Conservation (phyloP, 257 asterid species). For the Fraxinus cuspidata region DNA sequence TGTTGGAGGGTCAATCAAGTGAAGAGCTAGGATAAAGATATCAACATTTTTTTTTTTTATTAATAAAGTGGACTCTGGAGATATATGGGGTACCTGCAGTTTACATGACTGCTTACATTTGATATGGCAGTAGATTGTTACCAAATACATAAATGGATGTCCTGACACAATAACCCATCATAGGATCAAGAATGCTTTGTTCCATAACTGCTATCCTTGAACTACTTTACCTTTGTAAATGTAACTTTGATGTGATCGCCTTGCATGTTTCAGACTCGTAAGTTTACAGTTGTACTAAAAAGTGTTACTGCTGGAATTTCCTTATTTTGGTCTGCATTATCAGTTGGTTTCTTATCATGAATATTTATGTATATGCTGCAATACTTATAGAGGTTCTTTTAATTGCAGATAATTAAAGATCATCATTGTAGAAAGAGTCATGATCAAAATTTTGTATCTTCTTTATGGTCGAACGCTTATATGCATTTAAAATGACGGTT, state of each 20-base stretch:
- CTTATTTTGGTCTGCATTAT: not conserved
- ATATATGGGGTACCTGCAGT: not conserved
- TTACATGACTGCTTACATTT: not conserved
- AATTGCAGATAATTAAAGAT: not conserved
- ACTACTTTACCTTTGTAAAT: not conserved
- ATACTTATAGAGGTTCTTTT: not conserved
- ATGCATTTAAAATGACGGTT: not conserved
- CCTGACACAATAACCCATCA: not conserved
- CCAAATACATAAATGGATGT: not conserved
- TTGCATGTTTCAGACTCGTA: not conserved
- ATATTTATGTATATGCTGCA: not conserved
- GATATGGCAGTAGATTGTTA: not conserved
- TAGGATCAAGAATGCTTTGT: not conserved
- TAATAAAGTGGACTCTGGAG: not conserved
- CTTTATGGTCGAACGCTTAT: not conserved
- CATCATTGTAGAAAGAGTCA: not conserved
- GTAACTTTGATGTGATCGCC: not conserved
- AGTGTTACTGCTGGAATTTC: not conserved
- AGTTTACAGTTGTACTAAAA: not conserved
- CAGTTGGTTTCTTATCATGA: not conserved
- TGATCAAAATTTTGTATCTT: not conserved
- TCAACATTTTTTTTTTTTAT: too few species aligned
- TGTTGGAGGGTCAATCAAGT: not conserved
- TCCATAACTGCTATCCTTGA: not conserved
- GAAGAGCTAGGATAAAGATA: not conserved